These are phyloP conservation scores for Gnomoniopsis smithogilvyi DNA, from an alignment of 2,329 filamentous ascomycete species.

Conservation along the genomic window DNA sequence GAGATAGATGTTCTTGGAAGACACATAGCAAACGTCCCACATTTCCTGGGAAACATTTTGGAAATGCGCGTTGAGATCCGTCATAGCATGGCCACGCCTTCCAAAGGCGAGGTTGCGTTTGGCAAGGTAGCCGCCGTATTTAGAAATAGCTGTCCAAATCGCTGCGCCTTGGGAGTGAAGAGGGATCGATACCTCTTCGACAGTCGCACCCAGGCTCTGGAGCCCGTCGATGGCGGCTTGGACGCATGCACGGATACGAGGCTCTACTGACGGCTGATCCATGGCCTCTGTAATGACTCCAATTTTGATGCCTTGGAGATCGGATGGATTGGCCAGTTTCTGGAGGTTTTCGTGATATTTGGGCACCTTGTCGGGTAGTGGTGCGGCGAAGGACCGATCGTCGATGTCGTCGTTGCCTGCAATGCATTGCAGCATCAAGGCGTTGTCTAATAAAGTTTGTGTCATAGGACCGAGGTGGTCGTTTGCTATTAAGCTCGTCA, in stretches of 20 bases:
- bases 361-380: conserved; percentile 20
- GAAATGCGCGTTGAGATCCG: not conserved
- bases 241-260: not conserved
- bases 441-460: conserved; percentile 25
- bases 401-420: conserved; percentile 31
- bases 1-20: conserved; percentile 18
- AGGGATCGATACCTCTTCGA: not conserved
- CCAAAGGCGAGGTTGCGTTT: not conserved
- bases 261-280: not conserved
- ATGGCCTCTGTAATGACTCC: not conserved
- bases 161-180: not conserved
- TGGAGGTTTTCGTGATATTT: conserved; percentile 8
- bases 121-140: not conserved
- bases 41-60: not conserved
- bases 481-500: conserved; percentile 10
- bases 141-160: not conserved
- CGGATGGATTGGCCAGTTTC: not conserved
- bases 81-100: not conserved
- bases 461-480: conserved; percentile 32
- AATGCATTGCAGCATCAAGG: conserved; percentile 29
- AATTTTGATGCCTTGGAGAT: not conserved
- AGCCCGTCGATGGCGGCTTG: not conserved
- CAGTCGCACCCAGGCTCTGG: not conserved
- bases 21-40: not conserved
- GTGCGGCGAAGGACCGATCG: conserved; percentile 26